Conservation (phyloP, 2,329 filamentous ascomycete species). For the Myriosclerotinia curreyana region DNA sequence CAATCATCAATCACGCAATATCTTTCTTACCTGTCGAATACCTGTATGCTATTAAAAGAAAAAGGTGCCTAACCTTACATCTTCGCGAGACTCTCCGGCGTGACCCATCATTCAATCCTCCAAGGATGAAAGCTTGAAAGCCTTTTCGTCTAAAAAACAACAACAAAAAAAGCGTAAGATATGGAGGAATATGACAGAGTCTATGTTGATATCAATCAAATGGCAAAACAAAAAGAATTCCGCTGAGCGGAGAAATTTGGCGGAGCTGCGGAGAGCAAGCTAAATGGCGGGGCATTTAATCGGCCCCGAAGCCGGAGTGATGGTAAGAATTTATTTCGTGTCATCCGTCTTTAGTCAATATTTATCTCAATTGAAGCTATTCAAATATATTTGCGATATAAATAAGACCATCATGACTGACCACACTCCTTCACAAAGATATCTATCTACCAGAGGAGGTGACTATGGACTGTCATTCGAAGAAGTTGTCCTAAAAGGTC, state of each 20-base stretch:
- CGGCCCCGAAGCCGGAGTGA: slow-evolving; percentile 10
- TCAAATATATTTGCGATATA: background rate
- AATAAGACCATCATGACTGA: slow-evolving; percentile 24
- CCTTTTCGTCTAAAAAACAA: background rate
- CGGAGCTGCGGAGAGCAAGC: background rate
- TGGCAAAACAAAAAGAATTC: background rate
- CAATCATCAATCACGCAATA: too few relatives aligned
- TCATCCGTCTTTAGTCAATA: slow-evolving; percentile 1
- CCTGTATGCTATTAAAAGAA: background rate
- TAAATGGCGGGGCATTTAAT: slow-evolving; percentile 4
- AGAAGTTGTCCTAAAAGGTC: slow-evolving; percentile 83
- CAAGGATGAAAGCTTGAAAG: background rate
- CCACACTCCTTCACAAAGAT: slow-evolving; percentile 54
- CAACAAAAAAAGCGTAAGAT: background rate
- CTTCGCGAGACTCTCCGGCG: too few relatives aligned
- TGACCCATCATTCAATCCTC: background rate
- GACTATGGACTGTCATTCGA: slow-evolving; percentile 78
- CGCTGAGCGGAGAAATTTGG: background rate
- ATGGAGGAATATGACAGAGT: background rate
- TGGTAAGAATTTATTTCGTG: background rate
- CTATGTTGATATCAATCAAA: background rate
- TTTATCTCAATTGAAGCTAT: slow-evolving; percentile 8
- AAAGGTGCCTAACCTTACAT: background rate
- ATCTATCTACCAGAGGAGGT: slow-evolving; percentile 60
- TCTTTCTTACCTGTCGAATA: background rate